phyloP scores from a whole-genome alignment of 2,329 filamentous ascomycete genomes.

The Myriosclerotinia duriaeana region DNA sequence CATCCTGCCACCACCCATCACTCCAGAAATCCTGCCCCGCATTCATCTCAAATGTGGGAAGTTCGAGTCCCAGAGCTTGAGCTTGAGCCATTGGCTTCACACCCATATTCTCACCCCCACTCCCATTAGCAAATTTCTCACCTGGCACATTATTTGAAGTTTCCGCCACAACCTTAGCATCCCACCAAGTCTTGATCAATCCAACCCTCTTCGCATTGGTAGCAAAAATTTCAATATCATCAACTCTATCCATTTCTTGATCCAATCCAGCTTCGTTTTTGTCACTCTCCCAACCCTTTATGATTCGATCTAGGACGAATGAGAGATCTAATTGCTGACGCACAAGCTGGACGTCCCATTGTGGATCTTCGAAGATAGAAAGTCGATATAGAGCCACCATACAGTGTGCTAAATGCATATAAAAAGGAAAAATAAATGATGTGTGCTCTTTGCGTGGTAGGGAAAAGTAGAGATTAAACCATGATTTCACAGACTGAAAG shows the following conservation, averaged over 20 bases:
- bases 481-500: conserved; percentile 22
- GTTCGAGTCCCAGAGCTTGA: neutral
- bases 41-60: neutral
- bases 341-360: conserved; percentile 14
- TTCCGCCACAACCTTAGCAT: conserved; percentile 16
- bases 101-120: neutral
- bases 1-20: conserved; percentile 20
- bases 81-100: neutral
- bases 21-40: conserved; percentile 5
- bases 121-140: neutral
- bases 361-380: conserved; percentile 12
- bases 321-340: conserved; percentile 21
- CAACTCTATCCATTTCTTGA: neutral
- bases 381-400: conserved; percentile 19
- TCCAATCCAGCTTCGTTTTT: neutral
- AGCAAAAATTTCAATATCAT: neutral
- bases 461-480: conserved; percentile 20
- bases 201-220: conserved; percentile 7
- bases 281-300: neutral
- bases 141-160: neutral
- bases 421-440: conserved; percentile 7
- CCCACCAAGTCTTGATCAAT: conserved; percentile 17
- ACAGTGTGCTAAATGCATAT: conserved; percentile 18
- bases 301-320: neutral
- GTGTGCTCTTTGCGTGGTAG: conserved; percentile 3